A percentile compares a stretch with the other conserved stretches of the same genome.
These are phyloP conservation scores for Harrya chromipes DNA, from an alignment of 768 basidiomycete genomes.

Conservation along the genomic window DNA sequence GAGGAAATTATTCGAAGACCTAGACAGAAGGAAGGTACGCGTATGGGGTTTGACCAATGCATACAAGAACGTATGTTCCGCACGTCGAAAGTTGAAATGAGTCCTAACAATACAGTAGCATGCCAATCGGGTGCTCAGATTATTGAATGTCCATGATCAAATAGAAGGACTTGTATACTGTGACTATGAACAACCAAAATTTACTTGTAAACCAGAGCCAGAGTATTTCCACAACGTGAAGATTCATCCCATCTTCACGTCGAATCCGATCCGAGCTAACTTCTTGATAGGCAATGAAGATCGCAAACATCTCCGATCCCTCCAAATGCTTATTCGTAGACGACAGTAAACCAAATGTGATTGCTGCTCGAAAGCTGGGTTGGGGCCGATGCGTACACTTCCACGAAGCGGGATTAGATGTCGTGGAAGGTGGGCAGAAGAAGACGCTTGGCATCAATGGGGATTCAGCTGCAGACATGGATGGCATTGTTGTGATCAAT, in stretches of 20 bases:
- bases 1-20: conserved; percentile 69
- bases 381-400: conserved; percentile 80
- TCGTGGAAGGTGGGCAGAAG: conserved; percentile 58
- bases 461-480: conserved; percentile 33
- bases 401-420: conserved; percentile 61
- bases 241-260: neutral
- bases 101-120: conserved; percentile 47
- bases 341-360: conserved; percentile 68
- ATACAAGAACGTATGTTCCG: conserved; percentile 56
- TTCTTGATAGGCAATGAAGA: conserved; percentile 54
- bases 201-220: conserved; percentile 79
- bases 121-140: conserved; percentile 72
- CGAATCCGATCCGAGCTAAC: neutral
- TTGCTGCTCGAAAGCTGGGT: conserved; percentile 58
- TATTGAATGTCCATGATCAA: conserved; percentile 68
- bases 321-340: conserved; percentile 78
- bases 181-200: conserved; percentile 63
- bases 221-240: conserved; percentile 63
- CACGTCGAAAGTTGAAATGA: conserved; percentile 13
- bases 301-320: conserved; percentile 59
- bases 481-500: conserved; percentile 50
- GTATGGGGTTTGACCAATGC: conserved; percentile 90
- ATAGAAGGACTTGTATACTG: conserved; percentile 77
- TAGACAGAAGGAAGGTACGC: conserved; percentile 71
- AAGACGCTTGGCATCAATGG: conserved; percentile 43